Base-by-base conservation (phyloP, 352 stramenopile species). In the Globisporangium uncinulatum region DNA sequence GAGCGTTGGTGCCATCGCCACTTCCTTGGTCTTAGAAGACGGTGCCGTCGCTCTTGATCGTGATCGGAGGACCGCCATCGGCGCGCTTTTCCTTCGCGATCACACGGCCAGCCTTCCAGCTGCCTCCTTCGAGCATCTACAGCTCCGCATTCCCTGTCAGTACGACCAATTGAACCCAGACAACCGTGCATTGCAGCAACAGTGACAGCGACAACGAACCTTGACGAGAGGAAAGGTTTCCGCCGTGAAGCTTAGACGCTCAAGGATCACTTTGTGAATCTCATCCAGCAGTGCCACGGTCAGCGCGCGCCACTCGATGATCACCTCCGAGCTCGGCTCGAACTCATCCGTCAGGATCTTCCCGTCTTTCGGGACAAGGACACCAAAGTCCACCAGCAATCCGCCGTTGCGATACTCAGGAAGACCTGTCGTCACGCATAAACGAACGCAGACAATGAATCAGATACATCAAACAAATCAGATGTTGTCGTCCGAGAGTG, bases 381-480 rank as follows among this genome's bases (percentile, higher is more conserved):
- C 76, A 34, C 81, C 83, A 65, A 88, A 80, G 46, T 95, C 85
- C 21, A 95, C 77, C 49, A 95, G 64, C 24, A 95, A 56, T 2
- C 85, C 85, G 32, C 85, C 85, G 49, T 95, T 95, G 41, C 85
- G 77, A 59, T 95, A 95, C 58, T 95, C 85, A 1, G 85, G 83
- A 3, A 95, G 65, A 15, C 47, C 47, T 52, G 14, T 15, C 15
- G 2, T 76, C 82, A 52, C 3, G n/a, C n/a, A n/a, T n/a, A n/a
- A n/a, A n/a, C n/a, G n/a, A n/a, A n/a, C n/a, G n/a, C n/a, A n/a
- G n/a, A n/a, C n/a, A n/a, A n/a, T n/a, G n/a, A n/a, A n/a, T n/a
- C n/a, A n/a, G n/a, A n/a, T n/a, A n/a, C n/a, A n/a, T n/a, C n/a
- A n/a, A n/a, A n/a, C n/a, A n/a, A n/a, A n/a, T n/a, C n/a, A n/a